Base-by-base conservation (phyloP, 2,329 filamentous ascomycete species). In the Spiromastix sp. region DNA sequence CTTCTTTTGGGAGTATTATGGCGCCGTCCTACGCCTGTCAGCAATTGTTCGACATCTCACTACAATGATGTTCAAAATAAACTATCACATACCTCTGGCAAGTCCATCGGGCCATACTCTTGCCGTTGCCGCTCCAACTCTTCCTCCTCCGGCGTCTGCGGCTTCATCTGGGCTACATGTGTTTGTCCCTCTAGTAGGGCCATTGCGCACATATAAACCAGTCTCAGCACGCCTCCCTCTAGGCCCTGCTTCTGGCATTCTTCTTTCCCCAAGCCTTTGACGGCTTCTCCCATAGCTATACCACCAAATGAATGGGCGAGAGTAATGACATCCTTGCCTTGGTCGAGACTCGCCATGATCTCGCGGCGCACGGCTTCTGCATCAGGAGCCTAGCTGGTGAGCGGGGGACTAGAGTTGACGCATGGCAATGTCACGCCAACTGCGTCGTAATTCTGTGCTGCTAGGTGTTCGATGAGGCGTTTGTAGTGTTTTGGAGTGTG, bases 261-360 rank as follows among this genome's bases (percentile, higher is more conserved):
- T 8, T 41, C 30, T 35, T 48, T 50, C 5, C 51, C 50, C 8
- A 55, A 36, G 4, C 50, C 52, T 20, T 55, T 52, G 11, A 48
- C 48, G 7, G 42, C 48, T 26, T 55, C 52, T 5, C 48, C 50
- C 46, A 53, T 47, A 5, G 50, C 39, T 5, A 58, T 34, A 2
- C 55, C 55, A 3, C 54, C 53, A 33, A 56, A 58, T 5, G 54
- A 58, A 34, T 58, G 55, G 5, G 42, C 51, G 12, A 58, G 13
- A 2, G 49, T 30, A 25, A 57, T 45, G 16, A 58, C 51, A 6
- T 54, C 47, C 27, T 48, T 49, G 8, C 52, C 54, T 4, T 28
- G 29, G 19, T 53, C 44, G 26, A 42, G 21, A 24, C 44, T 42
- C 24, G 38, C 33, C 21, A 48, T 20, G 8, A 42, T 28, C 15